Evolutionary conservation across 2,329 filamentous ascomycete species (phyloP).

Genomic region (Cercospora brassicicola): DNA sequence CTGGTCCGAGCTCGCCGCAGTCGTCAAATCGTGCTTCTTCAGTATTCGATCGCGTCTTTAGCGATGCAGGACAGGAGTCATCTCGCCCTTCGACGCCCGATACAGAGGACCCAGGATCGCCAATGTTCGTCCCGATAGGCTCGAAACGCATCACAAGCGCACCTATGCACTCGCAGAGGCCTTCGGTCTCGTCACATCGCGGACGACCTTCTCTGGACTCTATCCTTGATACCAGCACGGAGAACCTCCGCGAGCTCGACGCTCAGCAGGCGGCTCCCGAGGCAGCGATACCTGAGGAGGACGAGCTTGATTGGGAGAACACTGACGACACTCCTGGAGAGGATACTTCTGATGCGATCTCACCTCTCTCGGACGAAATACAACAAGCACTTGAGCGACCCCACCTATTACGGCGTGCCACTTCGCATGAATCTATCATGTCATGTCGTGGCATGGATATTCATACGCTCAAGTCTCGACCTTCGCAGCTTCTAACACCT

Average conservation of each 20-base stretch:
- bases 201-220: constrained; percentile 33
- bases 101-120: constrained; percentile 60
- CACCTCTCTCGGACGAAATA: constrained; percentile 33
- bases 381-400: constrained; percentile 36
- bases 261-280: constrained; percentile 22
- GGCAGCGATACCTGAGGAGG: constrained; percentile 36
- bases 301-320: constrained; percentile 34
- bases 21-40: constrained; percentile 69
- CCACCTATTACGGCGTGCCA: constrained; percentile 59
- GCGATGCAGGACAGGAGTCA: constrained; percentile 59
- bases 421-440: constrained; percentile 85
- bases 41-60: constrained; percentile 73
- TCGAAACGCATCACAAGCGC: constrained; percentile 58
- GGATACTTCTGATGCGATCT: constrained; percentile 18
- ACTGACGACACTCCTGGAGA: constrained; percentile 20
- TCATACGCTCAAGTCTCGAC: constrained; percentile 68
- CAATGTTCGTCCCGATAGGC: constrained; percentile 63
- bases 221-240: constrained; percentile 36
- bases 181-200: constrained; percentile 22
- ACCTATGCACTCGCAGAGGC: constrained; percentile 30
- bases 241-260: constrained; percentile 31
- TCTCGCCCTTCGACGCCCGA: constrained; percentile 80
- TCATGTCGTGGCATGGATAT: constrained; percentile 88
- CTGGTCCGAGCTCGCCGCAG: constrained; percentile 76
- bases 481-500: constrained; percentile 68